Evolutionary conservation across 345 rosid species (phyloP).

Genomic region (Camelina sativa): DNA sequence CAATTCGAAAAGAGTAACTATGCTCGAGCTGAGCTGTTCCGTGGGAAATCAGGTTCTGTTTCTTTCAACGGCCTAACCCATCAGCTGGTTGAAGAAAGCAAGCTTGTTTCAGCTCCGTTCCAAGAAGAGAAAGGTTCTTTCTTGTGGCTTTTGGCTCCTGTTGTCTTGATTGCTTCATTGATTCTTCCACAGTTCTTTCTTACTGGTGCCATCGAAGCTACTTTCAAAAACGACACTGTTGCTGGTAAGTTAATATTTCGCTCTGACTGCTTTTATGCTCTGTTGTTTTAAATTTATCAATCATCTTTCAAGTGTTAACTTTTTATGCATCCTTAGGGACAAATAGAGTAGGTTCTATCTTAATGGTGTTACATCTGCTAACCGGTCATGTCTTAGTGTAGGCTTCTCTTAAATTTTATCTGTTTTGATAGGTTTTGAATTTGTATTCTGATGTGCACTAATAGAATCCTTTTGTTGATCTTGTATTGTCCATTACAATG

Average conservation of each 20-base stretch:
- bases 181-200: constrained; percentile 78
- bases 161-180: constrained; percentile 62
- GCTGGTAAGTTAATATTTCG: constrained; percentile 39
- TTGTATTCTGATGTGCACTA: not conserved
- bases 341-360: not conserved
- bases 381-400: not conserved
- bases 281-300: not conserved
- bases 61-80: constrained; percentile 77
- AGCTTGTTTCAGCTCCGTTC: constrained; percentile 69
- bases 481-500: not conserved
- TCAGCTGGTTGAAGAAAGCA: constrained; percentile 76
- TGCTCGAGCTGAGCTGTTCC: constrained; percentile 62
- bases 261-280: not conserved
- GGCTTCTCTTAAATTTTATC: not conserved
- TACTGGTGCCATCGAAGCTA: constrained; percentile 55
- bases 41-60: constrained; percentile 82
- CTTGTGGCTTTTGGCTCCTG: constrained; percentile 79
- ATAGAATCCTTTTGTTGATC: not conserved
- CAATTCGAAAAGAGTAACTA: constrained; percentile 31
- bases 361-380: not conserved
- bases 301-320: not conserved
- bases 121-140: constrained; percentile 67
- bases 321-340: not conserved
- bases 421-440: constrained; percentile 7
- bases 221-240: constrained; percentile 59